Evolutionary conservation across 2,329 filamentous ascomycete species (phyloP), one percentile per base, ranked within the genome.

Genomic region (Fusarium sp.): DNA sequence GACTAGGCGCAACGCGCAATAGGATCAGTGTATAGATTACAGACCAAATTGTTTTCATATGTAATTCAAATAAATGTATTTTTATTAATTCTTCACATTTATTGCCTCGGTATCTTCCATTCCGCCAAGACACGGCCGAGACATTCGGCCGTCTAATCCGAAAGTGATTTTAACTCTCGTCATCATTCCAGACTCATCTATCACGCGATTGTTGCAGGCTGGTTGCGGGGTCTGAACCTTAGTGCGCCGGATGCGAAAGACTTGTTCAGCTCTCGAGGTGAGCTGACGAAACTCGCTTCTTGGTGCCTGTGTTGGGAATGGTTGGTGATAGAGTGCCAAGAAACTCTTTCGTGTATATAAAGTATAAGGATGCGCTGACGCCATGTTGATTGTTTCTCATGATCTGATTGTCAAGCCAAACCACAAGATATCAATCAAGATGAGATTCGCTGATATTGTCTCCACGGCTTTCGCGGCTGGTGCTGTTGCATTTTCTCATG

Each of bases 1-100:
- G 74, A 77, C 13, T 77, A 65, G 42, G 7, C 11, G 8, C 20
- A 13, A 26, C 33, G 18, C 24, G 20, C 18, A 33, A 51, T 5
- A 55, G 6, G 22, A 22, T n/a, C 51, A 51, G 56, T 38, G 42
- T 58, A 49, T 38, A 51, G 33, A 58, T 14, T 51, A 38, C 42
- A 58, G 20, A 58, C 41, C 33, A 58, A 51, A 18, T 36, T 58
- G 9, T 58, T 49, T 28, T 38, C 42, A 20, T 58, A 49, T 58
- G 55, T 58, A 26, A n/a, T n/a, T 33, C 18, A 24, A 9, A 55
- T n/a, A 56, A 33, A 31, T 51, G 24, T 28, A 38, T 38, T 51
- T 36, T 49, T 38, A 38, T 26, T 11, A 36, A 28, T 26, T 3
- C 7, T 20, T 24, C 31, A 24, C 12, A 15, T 36, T 20, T 9